Conservation (phyloP, 129 eudicot genomes). For the Daucus carota region DNA sequence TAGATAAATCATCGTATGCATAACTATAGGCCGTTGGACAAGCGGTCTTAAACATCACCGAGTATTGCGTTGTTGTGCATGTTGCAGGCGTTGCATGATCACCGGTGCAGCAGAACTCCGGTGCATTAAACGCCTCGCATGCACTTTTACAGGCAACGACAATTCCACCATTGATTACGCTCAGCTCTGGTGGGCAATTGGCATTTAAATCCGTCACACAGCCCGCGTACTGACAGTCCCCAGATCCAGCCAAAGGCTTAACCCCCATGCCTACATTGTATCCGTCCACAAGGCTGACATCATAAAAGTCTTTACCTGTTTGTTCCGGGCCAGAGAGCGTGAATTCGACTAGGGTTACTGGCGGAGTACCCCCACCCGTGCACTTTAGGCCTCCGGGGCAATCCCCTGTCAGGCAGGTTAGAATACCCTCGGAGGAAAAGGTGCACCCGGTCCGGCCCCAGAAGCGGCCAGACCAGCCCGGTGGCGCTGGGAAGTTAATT, state of each 20-base stretch:
- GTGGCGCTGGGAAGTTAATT: slow-evolving; percentile 42
- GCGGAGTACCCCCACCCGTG: slow-evolving; percentile 64
- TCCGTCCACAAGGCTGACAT: slow-evolving; percentile 74
- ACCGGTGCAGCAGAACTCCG: slow-evolving; percentile 73
- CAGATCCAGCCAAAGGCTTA: slow-evolving; percentile 53
- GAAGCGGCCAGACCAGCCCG: slow-evolving; percentile 80
- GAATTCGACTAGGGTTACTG: slow-evolving; percentile 63
- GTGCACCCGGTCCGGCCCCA: slow-evolving; percentile 85
- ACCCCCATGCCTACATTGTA: slow-evolving; percentile 72
- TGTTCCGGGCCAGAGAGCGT: slow-evolving; percentile 34
- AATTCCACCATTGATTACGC: slow-evolving; percentile 31
- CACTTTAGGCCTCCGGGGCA: slow-evolving; percentile 49
- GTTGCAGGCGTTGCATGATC: slow-evolving; percentile 56
- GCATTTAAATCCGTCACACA: slow-evolving; percentile 55
- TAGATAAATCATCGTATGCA: slow-evolving; percentile 76
- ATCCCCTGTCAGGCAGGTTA: slow-evolving; percentile 58
- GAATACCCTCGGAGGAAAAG: slow-evolving; percentile 39
- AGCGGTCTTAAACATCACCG: slow-evolving; percentile 51
- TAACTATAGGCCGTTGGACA: slow-evolving; percentile 83
- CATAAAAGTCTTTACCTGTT: slow-evolving; percentile 48
- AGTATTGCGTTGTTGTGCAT: slow-evolving; percentile 57
- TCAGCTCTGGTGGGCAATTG: slow-evolving; percentile 50
- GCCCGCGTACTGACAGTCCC: slow-evolving; percentile 69
- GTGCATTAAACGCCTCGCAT: slow-evolving; percentile 50
- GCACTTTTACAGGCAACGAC: slow-evolving; percentile 85